These are phyloP conservation scores for Chaetomium strumarium DNA, from an alignment of 2,329 filamentous ascomycete genomes.

Conservation along the genomic window DNA sequence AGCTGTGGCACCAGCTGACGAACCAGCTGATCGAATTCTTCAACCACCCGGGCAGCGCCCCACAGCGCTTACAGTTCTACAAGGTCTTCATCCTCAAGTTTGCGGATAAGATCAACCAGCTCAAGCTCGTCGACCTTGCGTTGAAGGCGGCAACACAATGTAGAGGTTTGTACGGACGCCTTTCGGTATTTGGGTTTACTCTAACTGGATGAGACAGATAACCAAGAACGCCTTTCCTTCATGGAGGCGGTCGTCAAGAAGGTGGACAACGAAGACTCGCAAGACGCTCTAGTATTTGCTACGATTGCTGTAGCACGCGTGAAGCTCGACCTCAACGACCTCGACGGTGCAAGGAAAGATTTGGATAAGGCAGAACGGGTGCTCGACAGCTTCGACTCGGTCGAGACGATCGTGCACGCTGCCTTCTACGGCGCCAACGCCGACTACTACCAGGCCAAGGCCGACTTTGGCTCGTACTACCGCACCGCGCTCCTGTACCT, in stretches of 20 bases:
- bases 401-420: conserved; percentile 92
- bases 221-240: conserved; percentile 79
- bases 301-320: conserved; percentile 84
- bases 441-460: conserved; percentile 88
- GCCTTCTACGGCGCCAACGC: conserved; percentile 95
- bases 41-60: conserved; percentile 69
- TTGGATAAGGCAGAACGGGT: conserved; percentile 82
- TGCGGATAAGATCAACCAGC: conserved; percentile 96
- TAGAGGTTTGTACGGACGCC: conserved; percentile 52
- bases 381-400: conserved; percentile 85
- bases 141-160: conserved; percentile 83
- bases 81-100: conserved; percentile 94
- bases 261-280: conserved; percentile 85
- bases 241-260: conserved; percentile 76
- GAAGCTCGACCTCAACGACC: conserved; percentile 72
- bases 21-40: conserved; percentile 86
- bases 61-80: conserved; percentile 84
- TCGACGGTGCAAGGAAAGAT: conserved; percentile 78
- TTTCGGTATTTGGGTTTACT: neutral
- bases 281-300: conserved; percentile 94
- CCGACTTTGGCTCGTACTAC: conserved; percentile 95
- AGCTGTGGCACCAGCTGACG: conserved; percentile 98
- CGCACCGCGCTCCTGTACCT: conserved; percentile 96
- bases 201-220: conserved; percentile 52
- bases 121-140: conserved; percentile 90